phyloP scores from a whole-genome alignment of 106 monocot genomes.

The Dactylorhiza incarnata region DNA sequence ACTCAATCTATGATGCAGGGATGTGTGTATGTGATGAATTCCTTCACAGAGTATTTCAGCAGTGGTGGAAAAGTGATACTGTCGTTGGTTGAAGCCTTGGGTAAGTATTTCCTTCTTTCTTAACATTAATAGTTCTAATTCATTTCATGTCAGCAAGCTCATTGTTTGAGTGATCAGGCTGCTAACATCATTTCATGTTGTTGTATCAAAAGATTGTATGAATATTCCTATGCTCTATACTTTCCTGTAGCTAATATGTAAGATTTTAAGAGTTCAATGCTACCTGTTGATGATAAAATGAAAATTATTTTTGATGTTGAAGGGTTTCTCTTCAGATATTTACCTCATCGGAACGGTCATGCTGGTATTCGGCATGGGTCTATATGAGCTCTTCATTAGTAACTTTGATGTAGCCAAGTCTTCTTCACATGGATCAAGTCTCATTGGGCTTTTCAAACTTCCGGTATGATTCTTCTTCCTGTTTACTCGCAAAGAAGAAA shows the following conservation, averaged over 20 bases:
- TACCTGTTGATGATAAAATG: neutral
- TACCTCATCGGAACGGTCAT: conserved; percentile 94
- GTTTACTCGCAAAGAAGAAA: neutral
- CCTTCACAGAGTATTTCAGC: conserved; percentile 40
- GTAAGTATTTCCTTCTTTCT: conserved; percentile 21
- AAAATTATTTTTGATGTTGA: neutral
- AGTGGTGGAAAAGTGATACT: conserved; percentile 48
- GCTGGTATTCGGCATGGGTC: conserved; percentile 96
- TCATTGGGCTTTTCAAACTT: conserved; percentile 75
- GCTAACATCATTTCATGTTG: too few species aligned
- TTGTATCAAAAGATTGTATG: too few species aligned
- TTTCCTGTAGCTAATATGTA: too few species aligned
- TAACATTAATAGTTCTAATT: neutral
- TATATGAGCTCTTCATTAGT: conserved; percentile 92
- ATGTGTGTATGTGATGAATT: conserved; percentile 42
- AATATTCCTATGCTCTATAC: too few species aligned
- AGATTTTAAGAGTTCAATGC: too few species aligned
- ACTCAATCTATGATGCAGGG: conserved; percentile 39
- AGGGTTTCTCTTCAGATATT: conserved; percentile 38
- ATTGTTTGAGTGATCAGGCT: too few species aligned
- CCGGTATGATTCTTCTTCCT: conserved; percentile 23
- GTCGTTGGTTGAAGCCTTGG: conserved; percentile 67
- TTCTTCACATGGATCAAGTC: conserved; percentile 60
- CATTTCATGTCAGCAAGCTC: too few species aligned
- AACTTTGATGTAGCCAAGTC: conserved; percentile 66